Percentiles rank a stretch among this genome's conserved stretches.
Evolutionary conservation across 352 stramenopile species (phyloP).

Genomic region (Phytophthora ohioensis): DNA sequence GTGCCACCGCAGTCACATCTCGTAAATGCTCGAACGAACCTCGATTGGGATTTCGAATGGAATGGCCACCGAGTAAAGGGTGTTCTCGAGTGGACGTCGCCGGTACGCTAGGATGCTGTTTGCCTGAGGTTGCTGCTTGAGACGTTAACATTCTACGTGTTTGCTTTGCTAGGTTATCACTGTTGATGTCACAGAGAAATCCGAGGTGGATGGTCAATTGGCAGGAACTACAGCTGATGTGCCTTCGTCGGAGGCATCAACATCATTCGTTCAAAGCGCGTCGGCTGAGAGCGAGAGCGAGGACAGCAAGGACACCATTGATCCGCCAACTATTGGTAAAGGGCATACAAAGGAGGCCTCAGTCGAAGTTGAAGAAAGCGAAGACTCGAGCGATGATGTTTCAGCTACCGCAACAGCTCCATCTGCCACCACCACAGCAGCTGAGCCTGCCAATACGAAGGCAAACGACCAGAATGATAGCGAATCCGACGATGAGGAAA

Average conservation of each 20-base stretch:
- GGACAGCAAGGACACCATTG: constrained; percentile 24
- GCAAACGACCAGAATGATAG: constrained; percentile 5
- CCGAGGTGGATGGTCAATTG: background rate
- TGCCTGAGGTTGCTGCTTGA: background rate
- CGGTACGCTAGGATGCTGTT: constrained; percentile 36
- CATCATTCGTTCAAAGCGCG: constrained; percentile 9
- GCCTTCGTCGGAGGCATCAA: constrained; percentile 13
- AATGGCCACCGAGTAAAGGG: constrained; percentile 76
- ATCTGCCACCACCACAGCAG: constrained; percentile 6
- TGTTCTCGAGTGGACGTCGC: constrained; percentile 70
- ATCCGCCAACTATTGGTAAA: constrained; percentile 7
- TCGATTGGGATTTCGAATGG: constrained; percentile 63
- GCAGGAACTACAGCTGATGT: background rate
- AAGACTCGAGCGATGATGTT: constrained; percentile 29
- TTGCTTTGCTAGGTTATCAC: constrained; percentile 45
- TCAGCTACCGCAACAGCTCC: background rate
- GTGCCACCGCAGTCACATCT: constrained; percentile 83
- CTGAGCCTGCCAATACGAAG: constrained; percentile 13
- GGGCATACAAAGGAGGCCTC: constrained; percentile 8
- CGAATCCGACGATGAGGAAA: constrained; percentile 27
- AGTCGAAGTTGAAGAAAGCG: constrained; percentile 30
- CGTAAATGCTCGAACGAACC: constrained; percentile 85
- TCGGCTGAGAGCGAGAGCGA: constrained; percentile 25
- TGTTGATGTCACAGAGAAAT: constrained; percentile 25
- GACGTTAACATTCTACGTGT: constrained; percentile 9